Percentiles rank a stretch among this genome's conserved stretches.
Evolutionary conservation across 768 basidiomycete genomes (phyloP).

Genomic region (Hypholoma sublateritium): DNA sequence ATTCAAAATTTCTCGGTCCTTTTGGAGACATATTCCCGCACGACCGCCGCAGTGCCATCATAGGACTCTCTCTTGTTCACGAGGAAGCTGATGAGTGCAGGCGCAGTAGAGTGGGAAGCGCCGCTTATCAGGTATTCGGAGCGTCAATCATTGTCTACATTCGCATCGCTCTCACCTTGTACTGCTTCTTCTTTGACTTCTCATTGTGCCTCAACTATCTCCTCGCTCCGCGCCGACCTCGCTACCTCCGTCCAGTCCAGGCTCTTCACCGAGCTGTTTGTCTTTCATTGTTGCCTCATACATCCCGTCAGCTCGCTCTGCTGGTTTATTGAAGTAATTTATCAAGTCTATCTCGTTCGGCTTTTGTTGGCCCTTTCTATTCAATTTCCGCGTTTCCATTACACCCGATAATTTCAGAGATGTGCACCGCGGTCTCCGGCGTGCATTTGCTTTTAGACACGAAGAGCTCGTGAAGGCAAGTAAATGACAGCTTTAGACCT

Average conservation of each 20-base stretch:
- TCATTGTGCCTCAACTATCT: slow-evolving; percentile 11
- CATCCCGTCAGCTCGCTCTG: not conserved
- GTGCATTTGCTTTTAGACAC: too few species aligned
- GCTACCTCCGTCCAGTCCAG: slow-evolving; percentile 10
- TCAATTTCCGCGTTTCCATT: too few species aligned
- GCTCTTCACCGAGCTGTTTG: slow-evolving; percentile 2
- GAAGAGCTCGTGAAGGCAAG: too few species aligned
- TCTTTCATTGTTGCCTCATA: not conserved
- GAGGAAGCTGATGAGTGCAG: not conserved
- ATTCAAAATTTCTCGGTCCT: not conserved
- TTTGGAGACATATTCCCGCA: not conserved
- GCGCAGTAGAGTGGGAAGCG: not conserved
- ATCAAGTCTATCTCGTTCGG: too few species aligned
- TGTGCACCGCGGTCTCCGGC: too few species aligned
- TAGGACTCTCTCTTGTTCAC: not conserved
- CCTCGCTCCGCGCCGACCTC: slow-evolving; percentile 19
- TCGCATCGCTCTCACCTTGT: not conserved
- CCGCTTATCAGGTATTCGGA: slow-evolving; percentile 6
- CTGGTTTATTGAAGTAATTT: too few species aligned
- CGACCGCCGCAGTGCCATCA: slow-evolving; percentile 1
- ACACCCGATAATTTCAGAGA: too few species aligned
- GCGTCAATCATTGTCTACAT: slow-evolving; percentile 19
- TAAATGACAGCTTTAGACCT: too few species aligned
- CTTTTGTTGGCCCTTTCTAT: too few species aligned
- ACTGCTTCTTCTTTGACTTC: slow-evolving; percentile 10